These are phyloP conservation scores for Cinnamomum micranthum DNA, from an alignment of 164 flowering plant genomes.

Conservation along the genomic window DNA sequence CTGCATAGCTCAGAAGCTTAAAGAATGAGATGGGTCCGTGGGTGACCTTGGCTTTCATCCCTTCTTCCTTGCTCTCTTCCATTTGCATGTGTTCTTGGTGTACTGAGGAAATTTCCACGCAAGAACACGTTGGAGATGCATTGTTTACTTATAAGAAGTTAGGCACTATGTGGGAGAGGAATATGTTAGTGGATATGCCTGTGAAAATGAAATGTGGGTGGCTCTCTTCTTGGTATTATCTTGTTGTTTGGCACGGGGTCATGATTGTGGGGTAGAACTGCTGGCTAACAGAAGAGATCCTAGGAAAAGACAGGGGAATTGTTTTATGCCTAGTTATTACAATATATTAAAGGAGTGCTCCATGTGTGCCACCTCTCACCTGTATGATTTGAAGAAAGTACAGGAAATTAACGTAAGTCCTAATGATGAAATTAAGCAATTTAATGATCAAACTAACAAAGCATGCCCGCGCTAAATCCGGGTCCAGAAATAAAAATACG, in stretches of 20 bases:
- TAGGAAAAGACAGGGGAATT: not conserved
- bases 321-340: not conserved
- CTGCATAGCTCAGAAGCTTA: constrained; percentile 61
- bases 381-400: not conserved
- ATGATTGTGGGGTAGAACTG: too few relatives aligned
- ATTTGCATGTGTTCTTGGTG: constrained; percentile 1
- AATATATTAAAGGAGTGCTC: not conserved
- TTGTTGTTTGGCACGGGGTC: not conserved
- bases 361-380: not conserved
- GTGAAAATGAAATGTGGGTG: not conserved
- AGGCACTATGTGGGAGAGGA: not conserved
- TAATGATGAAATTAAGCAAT: too few relatives aligned
- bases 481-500: too few relatives aligned
- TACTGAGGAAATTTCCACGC: not conserved
- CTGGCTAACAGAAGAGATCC: too few relatives aligned
- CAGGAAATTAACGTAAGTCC: too few relatives aligned
- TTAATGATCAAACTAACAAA: too few relatives aligned
- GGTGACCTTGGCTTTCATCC: not conserved
- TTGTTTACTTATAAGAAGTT: not conserved
- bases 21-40: constrained; percentile 13
- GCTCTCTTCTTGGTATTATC: not conserved
- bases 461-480: too few relatives aligned
- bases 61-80: constrained; percentile 7
- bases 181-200: not conserved
- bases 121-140: not conserved